These are phyloP conservation scores for Chrysoporthe cubensis DNA, from an alignment of 2,329 filamentous ascomycete genomes.

Conservation along the genomic window DNA sequence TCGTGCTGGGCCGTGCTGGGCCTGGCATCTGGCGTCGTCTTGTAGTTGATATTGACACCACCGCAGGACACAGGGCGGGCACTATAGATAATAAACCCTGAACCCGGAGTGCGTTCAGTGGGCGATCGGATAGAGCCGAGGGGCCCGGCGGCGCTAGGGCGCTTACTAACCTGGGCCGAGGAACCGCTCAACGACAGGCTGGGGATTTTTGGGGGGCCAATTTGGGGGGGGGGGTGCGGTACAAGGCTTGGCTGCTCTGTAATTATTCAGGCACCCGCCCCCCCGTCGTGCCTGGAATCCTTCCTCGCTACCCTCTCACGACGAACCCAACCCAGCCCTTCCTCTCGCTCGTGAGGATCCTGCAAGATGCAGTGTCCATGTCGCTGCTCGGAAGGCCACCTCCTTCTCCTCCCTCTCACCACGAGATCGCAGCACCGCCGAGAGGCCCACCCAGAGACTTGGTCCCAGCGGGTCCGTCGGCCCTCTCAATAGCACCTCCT, in stretches of 20 bases:
- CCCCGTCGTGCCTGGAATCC: background rate
- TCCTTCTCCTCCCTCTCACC: background rate
- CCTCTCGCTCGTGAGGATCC: background rate
- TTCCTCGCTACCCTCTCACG: background rate
- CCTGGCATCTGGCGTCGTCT: too few species aligned
- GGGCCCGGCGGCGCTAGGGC: background rate
- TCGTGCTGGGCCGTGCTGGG: background rate
- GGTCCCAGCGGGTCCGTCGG: background rate
- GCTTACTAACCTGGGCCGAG: background rate
- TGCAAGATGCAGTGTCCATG: conserved; percentile 4
- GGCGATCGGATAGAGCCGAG: conserved; percentile 5
- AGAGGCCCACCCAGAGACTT: background rate
- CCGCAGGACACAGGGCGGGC: too few species aligned
- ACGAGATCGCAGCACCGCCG: background rate
- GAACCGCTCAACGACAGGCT: background rate
- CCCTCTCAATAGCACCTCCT: too few species aligned
- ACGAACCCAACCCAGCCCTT: background rate
- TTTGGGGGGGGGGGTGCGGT: too few species aligned
- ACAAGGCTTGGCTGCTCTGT: background rate
- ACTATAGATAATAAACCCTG: too few species aligned
- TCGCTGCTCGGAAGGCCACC: background rate
- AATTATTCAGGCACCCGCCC: background rate
- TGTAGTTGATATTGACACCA: background rate
- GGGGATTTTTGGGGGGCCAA: background rate
- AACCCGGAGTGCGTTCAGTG: background rate